Percentiles rank a stretch among this genome's conserved stretches.
phyloP scores from a whole-genome alignment of 108 stramenopile genomes.

The Conticribra weissflogii region DNA sequence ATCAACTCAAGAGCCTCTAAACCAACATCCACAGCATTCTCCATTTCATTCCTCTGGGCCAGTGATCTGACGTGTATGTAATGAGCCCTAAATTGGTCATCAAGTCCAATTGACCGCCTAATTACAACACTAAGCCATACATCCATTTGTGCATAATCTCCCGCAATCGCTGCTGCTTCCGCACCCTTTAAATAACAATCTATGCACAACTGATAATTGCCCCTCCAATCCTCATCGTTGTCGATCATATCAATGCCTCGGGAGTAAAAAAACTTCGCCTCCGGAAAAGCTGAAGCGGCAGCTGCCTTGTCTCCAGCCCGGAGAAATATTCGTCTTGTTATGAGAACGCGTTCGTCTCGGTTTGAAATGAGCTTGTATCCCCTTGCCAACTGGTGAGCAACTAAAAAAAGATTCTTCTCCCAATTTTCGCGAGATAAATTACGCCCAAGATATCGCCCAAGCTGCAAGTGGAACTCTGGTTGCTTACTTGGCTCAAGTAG shows the following conservation, averaged over 20 bases:
- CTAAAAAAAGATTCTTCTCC: conserved; percentile 2
- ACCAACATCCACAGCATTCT: conserved; percentile 1
- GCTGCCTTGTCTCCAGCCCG: conserved; percentile 4
- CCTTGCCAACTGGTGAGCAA: conserved; percentile 15
- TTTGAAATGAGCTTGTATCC: too few species aligned
- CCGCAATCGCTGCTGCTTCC: conserved; percentile 2
- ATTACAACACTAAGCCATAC: background rate
- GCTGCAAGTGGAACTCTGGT: conserved; percentile 8
- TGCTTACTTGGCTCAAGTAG: background rate
- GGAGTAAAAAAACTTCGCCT: conserved; percentile 4
- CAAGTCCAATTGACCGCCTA: background rate
- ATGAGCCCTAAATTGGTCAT: background rate
- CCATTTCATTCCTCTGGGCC: background rate
- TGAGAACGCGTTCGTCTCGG: too few species aligned
- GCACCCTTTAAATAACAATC: conserved; percentile 10
- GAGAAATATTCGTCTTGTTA: too few species aligned
- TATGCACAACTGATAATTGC: conserved; percentile 9
- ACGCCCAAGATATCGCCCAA: background rate
- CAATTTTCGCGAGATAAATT: background rate
- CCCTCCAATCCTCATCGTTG: background rate
- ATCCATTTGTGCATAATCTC: background rate
- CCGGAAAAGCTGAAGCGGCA: background rate
- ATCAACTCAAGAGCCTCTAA: conserved; percentile 2
- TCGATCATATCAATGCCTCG: background rate
- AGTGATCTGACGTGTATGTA: background rate